These are phyloP conservation scores for Neurospora sp. DNA, from an alignment of 495 filamentous ascomycete species.

Conservation along the genomic window DNA sequence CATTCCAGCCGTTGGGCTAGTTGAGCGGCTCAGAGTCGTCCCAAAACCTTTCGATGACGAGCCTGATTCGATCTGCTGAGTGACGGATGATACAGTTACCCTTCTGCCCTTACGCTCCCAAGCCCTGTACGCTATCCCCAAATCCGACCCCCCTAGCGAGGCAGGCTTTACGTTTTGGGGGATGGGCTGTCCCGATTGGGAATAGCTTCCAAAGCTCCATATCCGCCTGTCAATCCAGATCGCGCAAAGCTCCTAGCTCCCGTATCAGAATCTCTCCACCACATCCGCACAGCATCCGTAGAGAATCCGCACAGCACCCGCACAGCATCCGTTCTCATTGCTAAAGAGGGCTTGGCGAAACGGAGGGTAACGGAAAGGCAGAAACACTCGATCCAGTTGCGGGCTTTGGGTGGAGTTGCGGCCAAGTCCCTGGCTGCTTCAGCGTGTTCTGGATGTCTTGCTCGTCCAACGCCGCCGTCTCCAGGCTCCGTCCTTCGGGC, in stretches of 20 bases:
- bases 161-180: not conserved
- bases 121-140: not conserved
- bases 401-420: not conserved
- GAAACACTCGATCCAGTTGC: not conserved
- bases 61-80: not conserved
- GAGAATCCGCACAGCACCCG: not conserved
- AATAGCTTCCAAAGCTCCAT: not conserved
- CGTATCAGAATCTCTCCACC: not conserved
- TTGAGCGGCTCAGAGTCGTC: not conserved
- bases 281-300: not conserved
- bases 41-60: not conserved
- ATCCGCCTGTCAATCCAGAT: not conserved
- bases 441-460: not conserved
- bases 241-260: not conserved
- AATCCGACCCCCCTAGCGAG: not conserved
- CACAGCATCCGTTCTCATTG: not conserved
- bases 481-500: not conserved
- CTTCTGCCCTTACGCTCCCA: not conserved
- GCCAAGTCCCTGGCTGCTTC: not conserved
- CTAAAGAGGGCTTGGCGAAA: not conserved
- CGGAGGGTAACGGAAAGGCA: not conserved
- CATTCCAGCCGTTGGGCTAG: not conserved
- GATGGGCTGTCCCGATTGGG: not conserved
- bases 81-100: not conserved
- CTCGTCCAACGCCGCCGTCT: constrained; percentile 6